Percentiles rank a stretch among this genome's conserved stretches.
These are phyloP conservation scores for Penstemon eatonii DNA, from an alignment of 257 asterid genomes.

Conservation along the genomic window DNA sequence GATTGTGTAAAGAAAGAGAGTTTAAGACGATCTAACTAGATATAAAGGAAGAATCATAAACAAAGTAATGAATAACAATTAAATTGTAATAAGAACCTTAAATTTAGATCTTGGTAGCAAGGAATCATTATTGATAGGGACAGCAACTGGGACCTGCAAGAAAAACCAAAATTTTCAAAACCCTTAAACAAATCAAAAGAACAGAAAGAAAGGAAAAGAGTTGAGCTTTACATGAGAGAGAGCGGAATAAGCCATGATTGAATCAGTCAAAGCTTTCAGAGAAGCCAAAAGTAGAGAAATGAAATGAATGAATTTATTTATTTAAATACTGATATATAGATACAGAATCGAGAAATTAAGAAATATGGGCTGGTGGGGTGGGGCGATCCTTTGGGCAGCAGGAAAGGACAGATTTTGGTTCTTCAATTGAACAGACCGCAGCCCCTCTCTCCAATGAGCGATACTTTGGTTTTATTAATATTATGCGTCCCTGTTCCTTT, in stretches of 20 bases:
- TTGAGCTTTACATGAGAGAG: slow-evolving; percentile 40
- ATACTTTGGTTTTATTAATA: too few species aligned
- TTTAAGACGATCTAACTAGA: not conserved
- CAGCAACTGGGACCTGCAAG: slow-evolving; percentile 53
- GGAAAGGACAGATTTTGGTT: slow-evolving; percentile 31
- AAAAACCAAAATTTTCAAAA: slow-evolving; percentile 16
- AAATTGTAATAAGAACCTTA: slow-evolving; percentile 42
- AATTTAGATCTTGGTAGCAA: slow-evolving; percentile 42
- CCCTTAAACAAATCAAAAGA: slow-evolving; percentile 7
- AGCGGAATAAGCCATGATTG: slow-evolving; percentile 63
- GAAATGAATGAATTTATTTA: not conserved
- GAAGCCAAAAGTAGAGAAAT: not conserved
- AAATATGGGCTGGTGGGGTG: not conserved
- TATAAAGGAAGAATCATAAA: not conserved
- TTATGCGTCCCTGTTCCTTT: too few species aligned
- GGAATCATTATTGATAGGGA: slow-evolving; percentile 45
- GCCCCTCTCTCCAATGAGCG: not conserved
- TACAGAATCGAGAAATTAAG: too few species aligned
- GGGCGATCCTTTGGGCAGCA: slow-evolving; percentile 28
- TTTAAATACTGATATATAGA: too few species aligned
- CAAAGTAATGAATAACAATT: not conserved
- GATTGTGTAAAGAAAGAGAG: not conserved
- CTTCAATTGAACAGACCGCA: not conserved
- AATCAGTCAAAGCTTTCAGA: slow-evolving; percentile 27
- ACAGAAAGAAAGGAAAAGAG: not conserved